phyloP scores from a whole-genome alignment of 305 asterid genomes.

The Fraxinus nigra region DNA sequence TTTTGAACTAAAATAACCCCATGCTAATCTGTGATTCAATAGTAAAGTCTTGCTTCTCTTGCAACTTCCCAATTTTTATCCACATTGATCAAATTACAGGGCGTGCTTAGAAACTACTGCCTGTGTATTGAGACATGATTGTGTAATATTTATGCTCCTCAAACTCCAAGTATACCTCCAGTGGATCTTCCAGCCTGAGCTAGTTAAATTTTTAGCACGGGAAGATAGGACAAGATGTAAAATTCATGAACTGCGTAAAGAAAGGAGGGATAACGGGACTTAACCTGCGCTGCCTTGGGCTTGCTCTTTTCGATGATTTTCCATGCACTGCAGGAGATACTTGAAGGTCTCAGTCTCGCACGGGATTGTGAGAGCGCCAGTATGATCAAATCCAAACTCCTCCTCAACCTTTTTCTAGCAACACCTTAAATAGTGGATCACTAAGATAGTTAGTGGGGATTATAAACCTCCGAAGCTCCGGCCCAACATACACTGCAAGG shows the following conservation, averaged over 20 bases:
- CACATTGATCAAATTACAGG: background rate
- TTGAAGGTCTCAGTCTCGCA: conserved; percentile 66
- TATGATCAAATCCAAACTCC: conserved; percentile 70
- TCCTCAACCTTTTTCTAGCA: conserved; percentile 71
- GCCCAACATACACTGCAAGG: conserved; percentile 69
- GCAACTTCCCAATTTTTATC: background rate
- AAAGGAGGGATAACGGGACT: background rate
- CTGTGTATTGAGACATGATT: background rate
- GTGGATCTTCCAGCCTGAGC: too few relatives aligned
- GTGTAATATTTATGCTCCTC: too few relatives aligned
- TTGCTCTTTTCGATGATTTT: conserved; percentile 29
- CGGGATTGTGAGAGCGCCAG: conserved; percentile 65
- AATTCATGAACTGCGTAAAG: background rate
- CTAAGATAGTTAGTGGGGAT: conserved; percentile 67
- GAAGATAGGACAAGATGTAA: background rate
- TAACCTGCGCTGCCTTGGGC: background rate
- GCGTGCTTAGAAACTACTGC: background rate
- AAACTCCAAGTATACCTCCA: too few relatives aligned
- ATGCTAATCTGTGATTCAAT: background rate
- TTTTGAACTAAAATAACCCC: background rate
- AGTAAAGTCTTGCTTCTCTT: background rate
- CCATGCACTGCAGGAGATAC: conserved; percentile 46
- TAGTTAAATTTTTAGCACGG: too few relatives aligned
- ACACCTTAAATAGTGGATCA: conserved; percentile 56
- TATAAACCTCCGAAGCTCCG: conserved; percentile 66